Evolutionary conservation across 306 rosid species (phyloP), one percentile per base, ranked within the genome.

Genomic region (Potentilla sterilis): DNA sequence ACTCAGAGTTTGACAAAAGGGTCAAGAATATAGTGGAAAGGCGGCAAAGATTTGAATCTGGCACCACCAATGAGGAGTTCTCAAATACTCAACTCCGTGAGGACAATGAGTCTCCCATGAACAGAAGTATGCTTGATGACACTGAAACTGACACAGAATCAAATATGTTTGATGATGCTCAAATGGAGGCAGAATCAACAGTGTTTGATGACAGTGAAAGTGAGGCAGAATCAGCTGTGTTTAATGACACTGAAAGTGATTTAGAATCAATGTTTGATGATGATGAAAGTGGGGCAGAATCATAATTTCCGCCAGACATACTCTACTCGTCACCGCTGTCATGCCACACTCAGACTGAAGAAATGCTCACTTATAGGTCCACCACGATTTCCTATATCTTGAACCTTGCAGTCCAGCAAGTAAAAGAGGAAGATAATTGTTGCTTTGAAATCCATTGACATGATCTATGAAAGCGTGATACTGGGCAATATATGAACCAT

Each of bases 1-100:
- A 94, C 67, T 93, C 82, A 82, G 91, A 94, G 79, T 94, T 94
- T 80, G 79, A 82, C 75, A 87, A 88, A 72, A 86, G 85, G 88
- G 89, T 94, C 46, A 77, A 83, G 59, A 74, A 68, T 61, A 68
- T 75, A 12, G 76, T 86, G 79, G 87, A 77, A 73, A 86, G 83
- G 82, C 97, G 93, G 58, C 73, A 48, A 35, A 83, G 73, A 76
- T 84, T 87, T 83, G 87, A 87, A 84, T 86, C 93, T 37, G 75
- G 83, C 75, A 75, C 64, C 57, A 38, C 48, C 22, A 71, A 72
- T 41, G 88, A 77, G 57, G 88, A 77, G 57, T 76, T 64, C 69
- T 12, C 72, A 14, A 52, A 59, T 55, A 67, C 69, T 9, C 82
- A 67, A 70, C 19, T 21, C 71, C 52, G 48, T 34, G 78, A 70